Base-by-base conservation (phyloP, 164 flowering plant genomes). In the Vitis labrusca region DNA sequence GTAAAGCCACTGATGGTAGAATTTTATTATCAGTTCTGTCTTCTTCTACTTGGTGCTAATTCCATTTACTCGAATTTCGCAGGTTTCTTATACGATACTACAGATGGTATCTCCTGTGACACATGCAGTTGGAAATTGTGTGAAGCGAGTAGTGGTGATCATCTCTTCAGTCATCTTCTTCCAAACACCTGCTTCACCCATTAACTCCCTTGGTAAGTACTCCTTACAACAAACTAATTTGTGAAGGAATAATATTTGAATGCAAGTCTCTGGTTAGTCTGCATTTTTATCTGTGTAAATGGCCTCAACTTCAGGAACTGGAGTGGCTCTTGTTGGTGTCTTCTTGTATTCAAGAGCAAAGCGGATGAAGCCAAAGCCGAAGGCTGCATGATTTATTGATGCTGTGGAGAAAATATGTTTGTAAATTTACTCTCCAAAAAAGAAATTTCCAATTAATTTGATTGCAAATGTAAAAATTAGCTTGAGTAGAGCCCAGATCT, bases 61-160 rank as follows among this genome's bases (percentile, higher is more conserved):
- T 50, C 61, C 15, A 52, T 48, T 70, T 8, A 55, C 29, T 19
- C 48, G 47, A 13, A 23, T 19, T 17, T 57, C 49, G 71, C 86
- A 86, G 90, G 82, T 85, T 15, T 86, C 90, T 0, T 86, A 84
- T 48, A 68, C 66, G 80, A 86, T 86, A 74, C 73, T 86, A 48
- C 75, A 73, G 58, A 76, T 71, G 85, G 85, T 86, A 10, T 84
- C 88, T 3, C 88, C 90, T 9, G 86, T 86, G 23, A 84, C 85
- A 7, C 90, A 86, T 58, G 67, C 90, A 5, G 90, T 86, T 1
- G 88, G 85, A 23, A 84, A 85, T 64, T 78, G 85, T 66, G 81
- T 82, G 72, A 86, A 86, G 78, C 76, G 90, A 53, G 84, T 86
- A 48, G 90, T 83, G 59, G 85, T 86, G 32, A 85, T 86, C 7